Conservation (phyloP, 768 basidiomycete species). For the Lactifluus echinatus region DNA sequence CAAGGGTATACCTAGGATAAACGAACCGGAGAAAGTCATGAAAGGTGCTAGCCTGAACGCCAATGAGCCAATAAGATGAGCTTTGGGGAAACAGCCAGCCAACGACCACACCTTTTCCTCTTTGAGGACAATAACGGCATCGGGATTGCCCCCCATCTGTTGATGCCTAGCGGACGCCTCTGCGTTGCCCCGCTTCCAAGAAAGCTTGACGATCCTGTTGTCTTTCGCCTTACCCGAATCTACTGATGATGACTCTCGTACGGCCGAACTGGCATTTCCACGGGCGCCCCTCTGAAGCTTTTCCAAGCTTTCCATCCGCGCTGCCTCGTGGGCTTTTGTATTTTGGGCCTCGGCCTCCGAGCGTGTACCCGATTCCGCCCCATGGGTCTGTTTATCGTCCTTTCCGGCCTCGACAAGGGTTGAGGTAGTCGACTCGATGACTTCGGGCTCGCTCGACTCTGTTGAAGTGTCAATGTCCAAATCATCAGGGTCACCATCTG, state of each 20-base stretch:
- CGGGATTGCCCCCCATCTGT: constrained; percentile 35
- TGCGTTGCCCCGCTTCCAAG: constrained; percentile 10
- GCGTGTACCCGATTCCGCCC: not conserved
- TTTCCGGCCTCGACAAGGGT: not conserved
- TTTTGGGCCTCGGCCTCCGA: constrained; percentile 33
- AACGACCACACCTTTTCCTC: constrained; percentile 65
- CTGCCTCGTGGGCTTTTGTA: constrained; percentile 18
- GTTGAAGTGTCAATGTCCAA: constrained; percentile 33
- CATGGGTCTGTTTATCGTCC: not conserved
- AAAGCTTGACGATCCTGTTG: constrained; percentile 10
- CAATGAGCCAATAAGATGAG: not conserved
- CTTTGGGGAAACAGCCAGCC: not conserved
- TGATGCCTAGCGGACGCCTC: constrained; percentile 1
- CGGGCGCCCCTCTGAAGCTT: constrained; percentile 41
- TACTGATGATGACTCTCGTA: constrained; percentile 2
- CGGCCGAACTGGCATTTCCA: not conserved
- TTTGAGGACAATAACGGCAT: constrained; percentile 82
- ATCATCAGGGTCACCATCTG: constrained; percentile 41
- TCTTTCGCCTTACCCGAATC: constrained; percentile 20
- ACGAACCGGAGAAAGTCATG: constrained; percentile 92
- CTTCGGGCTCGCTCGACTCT: constrained; percentile 15
- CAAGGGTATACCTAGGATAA: constrained; percentile 72
- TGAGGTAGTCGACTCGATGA: constrained; percentile 23
- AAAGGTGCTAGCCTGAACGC: constrained; percentile 62
- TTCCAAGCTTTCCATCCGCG: constrained; percentile 41